Percentiles rank a stretch among this genome's conserved stretches.
phyloP scores from a whole-genome alignment of 495 filamentous ascomycete species.

The Podospora appendiculata region DNA sequence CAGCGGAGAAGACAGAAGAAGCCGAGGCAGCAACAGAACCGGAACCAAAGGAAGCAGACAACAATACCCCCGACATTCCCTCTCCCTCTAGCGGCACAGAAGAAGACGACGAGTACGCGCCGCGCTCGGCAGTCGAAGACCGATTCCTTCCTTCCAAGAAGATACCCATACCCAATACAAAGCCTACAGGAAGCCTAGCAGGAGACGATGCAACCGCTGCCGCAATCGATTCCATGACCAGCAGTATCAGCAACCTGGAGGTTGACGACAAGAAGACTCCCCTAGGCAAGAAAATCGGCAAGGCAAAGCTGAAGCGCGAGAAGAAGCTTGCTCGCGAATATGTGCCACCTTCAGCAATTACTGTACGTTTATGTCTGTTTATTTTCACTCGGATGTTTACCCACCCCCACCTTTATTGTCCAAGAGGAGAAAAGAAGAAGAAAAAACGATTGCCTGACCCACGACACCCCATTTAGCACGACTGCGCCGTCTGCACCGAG shows the following conservation, averaged over 20 bases:
- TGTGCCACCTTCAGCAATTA: conserved; percentile 11
- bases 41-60: conserved; percentile 1
- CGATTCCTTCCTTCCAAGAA: conserved; percentile 17
- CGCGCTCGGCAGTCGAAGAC: conserved; percentile 29
- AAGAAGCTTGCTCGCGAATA: conserved; percentile 61
- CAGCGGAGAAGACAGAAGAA: neutral
- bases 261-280: conserved; percentile 9
- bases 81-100: conserved; percentile 9
- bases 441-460: too few relatives aligned
- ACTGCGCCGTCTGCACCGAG: conserved; percentile 56
- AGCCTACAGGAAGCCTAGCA: neutral
- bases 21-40: too few relatives aligned
- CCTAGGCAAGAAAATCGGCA: conserved; percentile 55
- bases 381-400: neutral
- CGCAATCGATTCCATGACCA: conserved; percentile 3
- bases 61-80: neutral
- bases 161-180: too few relatives aligned
- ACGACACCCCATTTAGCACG: conserved; percentile 26
- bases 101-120: conserved; percentile 38
- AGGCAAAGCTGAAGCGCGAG: conserved; percentile 80
- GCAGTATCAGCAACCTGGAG: conserved; percentile 9
- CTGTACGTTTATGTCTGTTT: conserved; percentile 20
- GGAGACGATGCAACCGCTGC: neutral
- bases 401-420: neutral
- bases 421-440: neutral